phyloP scores from a whole-genome alignment of 805 yeast species.

The Kuraishia borneana region DNA sequence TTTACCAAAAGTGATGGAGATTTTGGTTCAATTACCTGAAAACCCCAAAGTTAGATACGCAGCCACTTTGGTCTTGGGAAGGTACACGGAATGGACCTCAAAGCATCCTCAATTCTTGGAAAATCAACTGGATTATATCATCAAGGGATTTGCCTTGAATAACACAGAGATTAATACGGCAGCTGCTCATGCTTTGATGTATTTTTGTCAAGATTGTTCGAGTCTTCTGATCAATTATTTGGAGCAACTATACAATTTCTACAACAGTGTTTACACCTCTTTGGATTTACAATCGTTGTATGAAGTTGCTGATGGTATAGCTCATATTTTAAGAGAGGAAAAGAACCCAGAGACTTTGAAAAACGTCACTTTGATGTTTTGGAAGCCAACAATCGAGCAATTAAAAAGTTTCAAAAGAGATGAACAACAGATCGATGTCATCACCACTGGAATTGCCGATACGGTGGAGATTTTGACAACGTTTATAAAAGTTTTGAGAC shows the following conservation, averaged over 20 bases:
- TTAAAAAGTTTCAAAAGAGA: constrained; percentile 15
- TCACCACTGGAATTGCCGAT: constrained; percentile 48
- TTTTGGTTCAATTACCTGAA: constrained; percentile 63
- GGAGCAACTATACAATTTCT: constrained; percentile 68
- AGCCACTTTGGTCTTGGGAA: constrained; percentile 85
- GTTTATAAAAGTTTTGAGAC: constrained; percentile 45
- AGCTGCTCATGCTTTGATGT: constrained; percentile 89
- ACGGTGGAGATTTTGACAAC: constrained; percentile 59
- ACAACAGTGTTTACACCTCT: constrained; percentile 39
- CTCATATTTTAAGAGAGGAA: constrained; percentile 64
- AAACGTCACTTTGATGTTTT: constrained; percentile 47
- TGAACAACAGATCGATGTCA: constrained; percentile 16
- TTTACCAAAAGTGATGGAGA: constrained; percentile 68
- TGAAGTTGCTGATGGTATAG: constrained; percentile 84
- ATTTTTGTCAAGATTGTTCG: constrained; percentile 87
- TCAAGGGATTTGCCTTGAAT: constrained; percentile 49
- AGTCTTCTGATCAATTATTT: constrained; percentile 49
- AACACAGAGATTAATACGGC: constrained; percentile 57
- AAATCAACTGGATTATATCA: constrained; percentile 75
- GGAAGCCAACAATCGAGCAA: constrained; percentile 50
- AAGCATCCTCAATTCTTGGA: constrained; percentile 76
- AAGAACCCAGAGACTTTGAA: constrained; percentile 36
- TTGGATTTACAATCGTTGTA: constrained; percentile 60
- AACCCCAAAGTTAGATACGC: constrained; percentile 85
- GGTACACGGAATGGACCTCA: constrained; percentile 93